These are phyloP conservation scores for Aegilops umbellulata DNA, from an alignment of 176 grass and related monocot genomes.

Conservation along the genomic window DNA sequence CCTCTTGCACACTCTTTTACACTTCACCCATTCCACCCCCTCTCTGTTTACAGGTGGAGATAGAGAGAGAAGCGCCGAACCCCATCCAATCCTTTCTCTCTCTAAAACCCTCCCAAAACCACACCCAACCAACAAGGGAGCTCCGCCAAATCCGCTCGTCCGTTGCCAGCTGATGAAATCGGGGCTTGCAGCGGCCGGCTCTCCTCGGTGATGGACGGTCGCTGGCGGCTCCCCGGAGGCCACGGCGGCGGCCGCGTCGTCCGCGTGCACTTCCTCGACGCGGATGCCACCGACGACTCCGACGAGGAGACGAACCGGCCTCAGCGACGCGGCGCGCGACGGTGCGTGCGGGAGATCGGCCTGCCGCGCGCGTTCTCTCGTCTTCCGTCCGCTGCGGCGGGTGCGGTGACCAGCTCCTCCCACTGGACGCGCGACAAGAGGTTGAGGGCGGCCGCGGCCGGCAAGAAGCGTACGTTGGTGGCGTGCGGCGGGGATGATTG, in stretches of 20 bases:
- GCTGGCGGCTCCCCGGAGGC: neutral
- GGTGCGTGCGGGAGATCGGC: conserved; percentile 30
- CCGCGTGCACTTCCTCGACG: conserved; percentile 50
- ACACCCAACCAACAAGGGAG: neutral
- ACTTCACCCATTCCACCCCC: neutral
- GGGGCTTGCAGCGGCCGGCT: neutral
- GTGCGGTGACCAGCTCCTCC: neutral
- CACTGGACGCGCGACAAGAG: neutral
- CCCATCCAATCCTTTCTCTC: neutral
- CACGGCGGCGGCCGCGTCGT: conserved; percentile 15
- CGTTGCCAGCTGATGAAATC: neutral
- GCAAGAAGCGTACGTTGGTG: conserved; percentile 20
- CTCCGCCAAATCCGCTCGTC: neutral
- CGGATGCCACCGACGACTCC: conserved; percentile 63
- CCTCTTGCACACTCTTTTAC: neutral
- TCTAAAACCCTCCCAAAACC: conserved; percentile 53
- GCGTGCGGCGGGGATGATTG: conserved; percentile 42
- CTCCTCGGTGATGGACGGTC: neutral
- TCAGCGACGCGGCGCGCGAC: neutral
- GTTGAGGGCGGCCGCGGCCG: neutral
- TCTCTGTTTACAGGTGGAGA: neutral
- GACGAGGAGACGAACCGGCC: conserved; percentile 7
- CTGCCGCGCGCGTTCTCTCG: neutral
- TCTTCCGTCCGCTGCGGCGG: neutral
- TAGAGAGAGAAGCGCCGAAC: neutral